These are phyloP conservation scores for Rhexocercosporidium sp. DNA, from an alignment of 2,329 filamentous ascomycete genomes.

Conservation along the genomic window DNA sequence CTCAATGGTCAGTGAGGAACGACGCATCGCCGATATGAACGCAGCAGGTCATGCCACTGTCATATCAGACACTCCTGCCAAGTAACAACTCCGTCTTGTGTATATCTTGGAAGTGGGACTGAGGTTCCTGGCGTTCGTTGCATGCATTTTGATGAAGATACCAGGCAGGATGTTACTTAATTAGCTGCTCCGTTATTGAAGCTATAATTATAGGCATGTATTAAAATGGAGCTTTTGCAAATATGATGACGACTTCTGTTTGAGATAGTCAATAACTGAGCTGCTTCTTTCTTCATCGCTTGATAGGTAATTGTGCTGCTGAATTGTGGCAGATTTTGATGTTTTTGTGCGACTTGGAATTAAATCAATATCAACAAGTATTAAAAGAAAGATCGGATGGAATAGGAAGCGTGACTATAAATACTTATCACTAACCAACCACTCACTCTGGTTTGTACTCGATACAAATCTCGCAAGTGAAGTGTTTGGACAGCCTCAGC, in stretches of 20 bases:
- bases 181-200: neutral
- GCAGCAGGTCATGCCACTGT: neutral
- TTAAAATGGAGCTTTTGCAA: neutral
- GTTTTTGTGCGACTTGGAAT: too few species aligned
- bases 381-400: too few species aligned
- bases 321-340: neutral
- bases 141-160: neutral
- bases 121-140: neutral
- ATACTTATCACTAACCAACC: too few species aligned
- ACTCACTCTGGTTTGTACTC: neutral
- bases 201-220: neutral
- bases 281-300: neutral
- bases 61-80: neutral
- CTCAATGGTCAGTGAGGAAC: slow-evolving; percentile 31
- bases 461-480: neutral
- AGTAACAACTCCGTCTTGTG: neutral
- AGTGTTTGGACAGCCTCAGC: neutral
- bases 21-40: slow-evolving; percentile 26
- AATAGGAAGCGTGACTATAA: too few species aligned
- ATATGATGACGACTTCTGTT: neutral
- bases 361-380: too few species aligned
- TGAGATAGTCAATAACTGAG: neutral
- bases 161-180: neutral
- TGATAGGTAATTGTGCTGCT: neutral
- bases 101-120: neutral